Evolutionary conservation across 116 monocot species (phyloP), one percentile per base, ranked within the genome.

Genomic region (Posidonia oceanica): DNA sequence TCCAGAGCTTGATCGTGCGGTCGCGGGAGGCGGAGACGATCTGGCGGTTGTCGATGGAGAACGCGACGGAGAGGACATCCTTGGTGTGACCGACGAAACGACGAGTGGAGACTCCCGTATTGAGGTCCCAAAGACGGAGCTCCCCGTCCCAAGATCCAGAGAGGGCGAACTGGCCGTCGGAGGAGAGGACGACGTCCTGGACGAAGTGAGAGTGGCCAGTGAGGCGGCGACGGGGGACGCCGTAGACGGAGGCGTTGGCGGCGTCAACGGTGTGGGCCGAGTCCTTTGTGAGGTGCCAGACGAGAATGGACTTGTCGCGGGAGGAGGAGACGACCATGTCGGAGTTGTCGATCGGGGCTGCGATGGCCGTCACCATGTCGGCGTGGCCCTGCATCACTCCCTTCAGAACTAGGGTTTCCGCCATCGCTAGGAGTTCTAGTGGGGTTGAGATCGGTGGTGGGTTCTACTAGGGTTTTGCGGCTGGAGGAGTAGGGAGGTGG

Each of bases 51-150:
- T 77, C 77, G 52, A 67, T 53, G 42, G 77, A 77, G 67, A 77
- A 77, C 22, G 72, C 77, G 52, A 77, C 77, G 72, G 77, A 77
- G 59, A 77, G 71, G 5, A 77, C 72, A 38, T 77, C 77, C 67
- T 72, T 77, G 52, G 77, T 36, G 38, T 77, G 77, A 4, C 77
- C 77, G 38, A 77, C 77, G 36, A 77, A 77, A 14, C 77, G 72
- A 51, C 77, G 66, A 15, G 72, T 72, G 66, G 77, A 67, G 59
- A 22, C 51, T 29, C 77, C 72, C 48, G 55, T 66, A n/a, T 68
- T 59, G 11, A 75, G 67, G 59, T 75, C 75, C 75, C 75, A 75
- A 37, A 75, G 75, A 5, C 75, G 68, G 68, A 75, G 75, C 59
- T 75, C 75, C 10, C 59, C 58, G 37, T 75, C 75, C 68, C 75